Evolutionary conservation across 2,329 filamentous ascomycete genomes (phyloP), one percentile per base, ranked within the genome.

Genomic region (Coniella lustricola): DNA sequence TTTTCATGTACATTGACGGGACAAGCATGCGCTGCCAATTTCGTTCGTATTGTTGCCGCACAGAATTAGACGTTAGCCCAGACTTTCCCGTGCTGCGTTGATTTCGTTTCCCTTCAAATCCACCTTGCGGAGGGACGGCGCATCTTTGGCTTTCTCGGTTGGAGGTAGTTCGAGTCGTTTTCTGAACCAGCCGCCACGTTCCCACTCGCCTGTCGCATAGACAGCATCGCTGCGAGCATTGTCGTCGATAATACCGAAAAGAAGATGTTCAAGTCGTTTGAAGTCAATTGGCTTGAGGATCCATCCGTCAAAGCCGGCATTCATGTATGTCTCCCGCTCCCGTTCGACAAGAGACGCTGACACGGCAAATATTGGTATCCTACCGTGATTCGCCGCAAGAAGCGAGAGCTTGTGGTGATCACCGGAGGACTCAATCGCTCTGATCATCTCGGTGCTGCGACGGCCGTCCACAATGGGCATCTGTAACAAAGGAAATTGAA

Each of bases 401-500:
- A 67, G 57, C 1, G 86, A 90, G 22, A 85, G 71, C 0, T 69
- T 67, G 7, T 58, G 60, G 38, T 76, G 66, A 2, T 67, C 44
- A 58, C 60, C 40, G 40, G 72, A 64, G 69, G 77, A 76, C 61
- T 94, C 89, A 46, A 76, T 82, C 0, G 80, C 81, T 21, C 90
- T 76, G 53, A 95, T 95, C 76, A 89, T 85, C 64, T 88, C 90
- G 0, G 89, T 86, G 14, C 88, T 89, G 3, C 77, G 81, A 21
- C 90, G 74, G 13, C 90, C 90, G 60, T 95, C 88, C 4, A 94
- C 85, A 29, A 95, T 93, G 16, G 90, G 89, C 90, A 95, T 95
- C 88, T 94, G 47, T 2, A 14, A 17, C n/a, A 2, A 37, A 40
- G 21, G 5, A 12, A 17, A 29, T 5, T 29, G n/a, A 7, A 41